Evolutionary conservation across 2,329 filamentous ascomycete genomes (phyloP).

Genomic region (Fusarium devonianum): DNA sequence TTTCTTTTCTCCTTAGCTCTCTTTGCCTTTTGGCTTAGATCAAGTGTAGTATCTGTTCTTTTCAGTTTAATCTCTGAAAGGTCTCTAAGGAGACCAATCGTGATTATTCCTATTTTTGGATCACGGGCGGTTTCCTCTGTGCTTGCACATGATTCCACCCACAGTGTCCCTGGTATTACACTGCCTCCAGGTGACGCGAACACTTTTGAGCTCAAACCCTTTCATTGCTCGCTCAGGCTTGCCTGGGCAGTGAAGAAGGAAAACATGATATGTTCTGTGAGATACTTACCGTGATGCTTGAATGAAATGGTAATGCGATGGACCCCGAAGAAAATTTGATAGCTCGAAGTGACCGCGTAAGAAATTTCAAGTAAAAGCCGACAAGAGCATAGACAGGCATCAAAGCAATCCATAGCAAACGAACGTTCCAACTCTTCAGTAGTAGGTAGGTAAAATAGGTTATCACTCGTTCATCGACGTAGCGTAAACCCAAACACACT

Average conservation of each 20-base stretch:
- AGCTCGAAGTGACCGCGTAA: too few relatives aligned
- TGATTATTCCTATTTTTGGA: slow-evolving; percentile 79
- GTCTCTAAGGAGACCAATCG: slow-evolving; percentile 72
- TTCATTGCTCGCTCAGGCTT: slow-evolving; percentile 52
- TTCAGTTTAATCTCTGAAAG: slow-evolving; percentile 96
- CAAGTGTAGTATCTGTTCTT: slow-evolving; percentile 97
- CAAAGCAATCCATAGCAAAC: too few relatives aligned
- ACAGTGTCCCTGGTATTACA: slow-evolving; percentile 57
- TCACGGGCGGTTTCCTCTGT: slow-evolving; percentile 48
- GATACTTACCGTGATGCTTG: too few relatives aligned
- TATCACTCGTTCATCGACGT: slow-evolving; percentile 1
- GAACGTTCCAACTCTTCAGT: too few relatives aligned
- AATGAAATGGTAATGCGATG: too few relatives aligned
- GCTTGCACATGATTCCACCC: slow-evolving; percentile 51
- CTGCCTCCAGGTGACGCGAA: slow-evolving; percentile 55
- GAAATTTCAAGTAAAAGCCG: too few relatives aligned
- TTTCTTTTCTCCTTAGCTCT: slow-evolving; percentile 50
- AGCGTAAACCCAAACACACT: slow-evolving; percentile 18
- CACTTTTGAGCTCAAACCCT: slow-evolving; percentile 41
- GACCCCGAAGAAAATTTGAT: too few relatives aligned
- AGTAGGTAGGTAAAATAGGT: slow-evolving; percentile 14
- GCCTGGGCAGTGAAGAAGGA: slow-evolving; percentile 56
- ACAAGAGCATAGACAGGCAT: too few relatives aligned
- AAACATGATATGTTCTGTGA: too few relatives aligned
- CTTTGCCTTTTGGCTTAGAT: slow-evolving; percentile 75